Evolutionary conservation across 805 yeast genomes (phyloP), one percentile per base, ranked within the genome.

Genomic region (Ogataea zsoltii): DNA sequence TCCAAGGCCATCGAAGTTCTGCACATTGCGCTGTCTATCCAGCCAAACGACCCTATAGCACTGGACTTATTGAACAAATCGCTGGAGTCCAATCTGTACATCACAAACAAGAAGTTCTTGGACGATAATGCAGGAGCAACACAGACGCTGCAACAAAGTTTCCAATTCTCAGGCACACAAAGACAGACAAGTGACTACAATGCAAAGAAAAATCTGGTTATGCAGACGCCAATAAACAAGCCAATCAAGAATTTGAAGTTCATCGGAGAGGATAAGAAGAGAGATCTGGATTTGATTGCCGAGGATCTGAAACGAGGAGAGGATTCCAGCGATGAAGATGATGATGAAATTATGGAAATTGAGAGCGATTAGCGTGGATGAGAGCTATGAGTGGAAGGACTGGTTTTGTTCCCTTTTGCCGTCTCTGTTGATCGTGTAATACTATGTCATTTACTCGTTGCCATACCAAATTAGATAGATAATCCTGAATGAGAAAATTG

Each of bases 31-130:
- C 70, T 94, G 44, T 86, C 95, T 0, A 67, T 91, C 3, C 67
- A 80, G 9, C 91, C 96, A 1, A 76, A 81, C 33, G 96, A 92
- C 61, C 85, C 92, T 0, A 85, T 90, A 14, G 94, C 97, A 0
- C 71, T 80, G 10, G 97, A 92, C 57, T 66, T 94, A 37, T 69
- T 94, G 48, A 80, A 80, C 53, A 76, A 95, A 51, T 97, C 98
- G 3, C 67, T 85, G 40, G 90, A 83, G 49, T 70, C 76, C 23
- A 85, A 84, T 61, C 54, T 66, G 45, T 55, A 57, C 14, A 36
- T 61, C 12, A 50, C 58, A 6, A 53, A 50, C 17, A 55, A 53
- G 44, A 41, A 34, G 37, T 43, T 54, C n/a, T 34, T 56, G 28
- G 53, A 50, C 35, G 58, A 56, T 26, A 39, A 30, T 55, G 9